Evolutionary conservation across 768 basidiomycete genomes (phyloP).

Genomic region (Leccinum truebloodii): DNA sequence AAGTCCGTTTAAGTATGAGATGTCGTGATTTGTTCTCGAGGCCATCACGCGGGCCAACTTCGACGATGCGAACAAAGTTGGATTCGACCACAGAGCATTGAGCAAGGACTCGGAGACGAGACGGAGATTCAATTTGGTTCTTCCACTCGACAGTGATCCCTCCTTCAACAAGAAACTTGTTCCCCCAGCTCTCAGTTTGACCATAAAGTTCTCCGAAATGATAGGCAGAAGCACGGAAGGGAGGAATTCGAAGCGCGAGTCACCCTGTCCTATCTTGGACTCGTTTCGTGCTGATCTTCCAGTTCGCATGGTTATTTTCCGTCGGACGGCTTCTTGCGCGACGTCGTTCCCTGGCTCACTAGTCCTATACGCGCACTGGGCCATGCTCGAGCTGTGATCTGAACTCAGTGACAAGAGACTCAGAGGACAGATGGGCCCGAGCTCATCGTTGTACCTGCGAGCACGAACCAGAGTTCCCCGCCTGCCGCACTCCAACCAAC

Average conservation of each 20-base stretch:
- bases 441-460: conserved; percentile 47
- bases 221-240: conserved; percentile 46
- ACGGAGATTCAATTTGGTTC: no score
- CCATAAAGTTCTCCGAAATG: conserved; percentile 3
- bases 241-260: conserved; percentile 30
- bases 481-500: conserved; percentile 25
- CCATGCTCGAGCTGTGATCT: not conserved
- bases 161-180: no score
- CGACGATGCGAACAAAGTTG: conserved; percentile 52
- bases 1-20: no score
- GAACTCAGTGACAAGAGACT: conserved; percentile 50
- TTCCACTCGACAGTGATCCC: no score
- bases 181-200: no score
- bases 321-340: not conserved
- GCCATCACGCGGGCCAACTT: conserved; percentile 85
- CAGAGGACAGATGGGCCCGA: conserved; percentile 59
- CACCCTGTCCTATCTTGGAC: not conserved
- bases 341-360: not conserved
- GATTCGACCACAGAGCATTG: conserved; percentile 1
- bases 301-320: conserved; percentile 3
- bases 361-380: not conserved
- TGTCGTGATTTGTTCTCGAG: conserved; percentile 79
- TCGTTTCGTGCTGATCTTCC: conserved; percentile 13
- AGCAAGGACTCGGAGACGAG: no score
- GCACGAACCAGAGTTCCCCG: conserved; percentile 38